A percentile compares a stretch with the other conserved stretches of the same genome.
Evolutionary conservation across 1,284 basidiomycete genomes (phyloP).

Genomic region (Microstroma glucosiphilum): DNA sequence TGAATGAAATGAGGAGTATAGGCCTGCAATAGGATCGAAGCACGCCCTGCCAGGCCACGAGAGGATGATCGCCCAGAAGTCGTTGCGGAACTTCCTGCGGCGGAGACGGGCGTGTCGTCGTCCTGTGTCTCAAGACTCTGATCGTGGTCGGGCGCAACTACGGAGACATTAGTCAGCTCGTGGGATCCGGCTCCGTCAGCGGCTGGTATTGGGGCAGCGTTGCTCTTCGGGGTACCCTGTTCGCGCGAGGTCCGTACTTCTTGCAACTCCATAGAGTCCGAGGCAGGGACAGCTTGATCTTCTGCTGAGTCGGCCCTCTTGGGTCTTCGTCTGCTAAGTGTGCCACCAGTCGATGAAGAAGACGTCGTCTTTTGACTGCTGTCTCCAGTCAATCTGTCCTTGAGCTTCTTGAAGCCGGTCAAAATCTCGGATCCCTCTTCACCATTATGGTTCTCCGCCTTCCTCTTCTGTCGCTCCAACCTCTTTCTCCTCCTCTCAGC

Average conservation of each 20-base stretch:
- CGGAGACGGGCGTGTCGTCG: constrained; percentile 27
- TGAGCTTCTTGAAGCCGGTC: constrained; percentile 26
- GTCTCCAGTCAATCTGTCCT: constrained; percentile 22
- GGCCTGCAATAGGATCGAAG: constrained; percentile 25
- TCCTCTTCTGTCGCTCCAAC: constrained; percentile 28
- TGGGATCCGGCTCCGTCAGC: constrained; percentile 11
- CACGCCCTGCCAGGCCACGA: constrained; percentile 27
- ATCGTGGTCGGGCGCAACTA: neutral
- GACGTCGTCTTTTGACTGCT: neutral
- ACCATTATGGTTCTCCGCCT: constrained; percentile 17
- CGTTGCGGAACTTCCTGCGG: constrained; percentile 22
- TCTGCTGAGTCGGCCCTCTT: neutral
- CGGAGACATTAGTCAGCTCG: constrained; percentile 9
- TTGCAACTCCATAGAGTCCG: constrained; percentile 5
- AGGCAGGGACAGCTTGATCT: neutral
- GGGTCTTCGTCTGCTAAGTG: constrained; percentile 1
- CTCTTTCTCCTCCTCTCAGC: constrained; percentile 23
- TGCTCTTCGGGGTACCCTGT: constrained; percentile 10
- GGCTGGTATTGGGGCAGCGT: constrained; percentile 6
- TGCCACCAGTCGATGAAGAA: neutral
- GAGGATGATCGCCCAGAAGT: constrained; percentile 18
- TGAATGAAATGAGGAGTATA: constrained; percentile 39
- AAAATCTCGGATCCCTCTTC: constrained; percentile 29
- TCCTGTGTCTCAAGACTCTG: neutral
- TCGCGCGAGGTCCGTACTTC: constrained; percentile 9